Evolutionary conservation across 1,284 basidiomycete genomes (phyloP), one percentile per base, ranked within the genome.

Genomic region (Cronartium quercuum): DNA sequence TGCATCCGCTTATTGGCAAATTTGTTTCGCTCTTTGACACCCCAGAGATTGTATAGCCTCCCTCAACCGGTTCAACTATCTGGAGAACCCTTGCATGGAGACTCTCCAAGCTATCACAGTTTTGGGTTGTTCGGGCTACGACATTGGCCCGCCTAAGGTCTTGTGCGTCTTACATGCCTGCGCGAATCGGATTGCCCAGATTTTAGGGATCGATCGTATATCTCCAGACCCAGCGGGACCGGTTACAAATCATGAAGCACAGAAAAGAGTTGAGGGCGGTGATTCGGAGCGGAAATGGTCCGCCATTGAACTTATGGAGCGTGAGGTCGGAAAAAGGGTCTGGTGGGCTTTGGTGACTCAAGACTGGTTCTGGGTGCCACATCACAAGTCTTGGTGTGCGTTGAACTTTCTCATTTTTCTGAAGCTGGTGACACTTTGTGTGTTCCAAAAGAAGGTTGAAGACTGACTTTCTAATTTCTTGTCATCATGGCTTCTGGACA

Each of bases 331-430:
- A 57, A 57, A 57, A 24, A 57, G 51, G 29, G 51, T 57, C n/a
- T 57, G 51, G 51, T 57, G 51, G 51, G 51, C 51, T 21, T 57
- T 57, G n/a, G 51, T 57, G 21, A 57, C 51, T 57, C 21, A n/a
- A 57, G 51, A 57, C 34, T 57, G 51, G 51, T 6, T 13, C 21
- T n/a, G 21, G 5, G 51, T 57, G 29, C 51, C 51, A 3, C 51
- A 57, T 21, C 51, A 57, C 34, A 57, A 57, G n/a, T 57, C 51
- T 57, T 57, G 51, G 51, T 57, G 51, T 57, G 5, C 21, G 51
- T 57, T 57, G 29, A 29, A 2, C 34, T 57, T 21, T 57, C n/a
- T 24, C 51, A 13, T 57, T 13, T 57, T 1, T 29, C 2, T 29
- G 29, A 2, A 29, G 29, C 2, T 29, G 29, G 29, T 29, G 29